Conservation (phyloP, 345 rosid genomes). For the Gossypium herbaceum region DNA sequence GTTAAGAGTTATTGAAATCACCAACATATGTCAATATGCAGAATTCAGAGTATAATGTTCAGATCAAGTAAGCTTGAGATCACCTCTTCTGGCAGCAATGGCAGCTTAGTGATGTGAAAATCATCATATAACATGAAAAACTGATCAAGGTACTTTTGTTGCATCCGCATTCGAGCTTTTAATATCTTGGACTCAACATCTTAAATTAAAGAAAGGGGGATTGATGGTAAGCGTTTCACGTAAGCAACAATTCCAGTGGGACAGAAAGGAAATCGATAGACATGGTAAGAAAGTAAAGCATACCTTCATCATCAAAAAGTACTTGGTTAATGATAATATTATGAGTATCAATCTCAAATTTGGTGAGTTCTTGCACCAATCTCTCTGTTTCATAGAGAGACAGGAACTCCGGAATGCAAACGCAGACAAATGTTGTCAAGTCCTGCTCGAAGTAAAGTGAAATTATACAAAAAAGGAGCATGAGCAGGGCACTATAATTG, state of each 20-base stretch:
- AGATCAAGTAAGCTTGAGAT: background rate
- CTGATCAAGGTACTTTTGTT: constrained; percentile 95
- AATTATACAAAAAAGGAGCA: background rate
- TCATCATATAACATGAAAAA: constrained; percentile 97
- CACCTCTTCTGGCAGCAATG: constrained; percentile 96
- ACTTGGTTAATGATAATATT: constrained; percentile 98
- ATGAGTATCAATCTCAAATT: constrained; percentile 95
- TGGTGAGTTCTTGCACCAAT: constrained; percentile 96
- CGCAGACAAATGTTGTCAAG: constrained; percentile 91
- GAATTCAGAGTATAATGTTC: no score
- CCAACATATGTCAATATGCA: background rate
- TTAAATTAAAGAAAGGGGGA: constrained; percentile 16
- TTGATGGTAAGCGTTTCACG: constrained; percentile 6
- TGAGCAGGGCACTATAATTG: background rate
- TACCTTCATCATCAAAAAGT: constrained; percentile 85
- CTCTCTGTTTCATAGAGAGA: constrained; percentile 98
- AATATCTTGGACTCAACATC: constrained; percentile 90
- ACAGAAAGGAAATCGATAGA: background rate
- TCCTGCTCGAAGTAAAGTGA: constrained; percentile 50
- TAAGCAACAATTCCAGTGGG: constrained; percentile 4
- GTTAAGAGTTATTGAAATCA: constrained; percentile 14
- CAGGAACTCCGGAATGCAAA: constrained; percentile 98
- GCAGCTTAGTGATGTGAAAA: constrained; percentile 92
- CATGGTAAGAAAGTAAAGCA: background rate
- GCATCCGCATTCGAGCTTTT: constrained; percentile 94